A percentile compares a stretch with the other conserved stretches of the same genome.
Evolutionary conservation across 2,329 filamentous ascomycete species (phyloP).

Genomic region (Alternaria sp.): DNA sequence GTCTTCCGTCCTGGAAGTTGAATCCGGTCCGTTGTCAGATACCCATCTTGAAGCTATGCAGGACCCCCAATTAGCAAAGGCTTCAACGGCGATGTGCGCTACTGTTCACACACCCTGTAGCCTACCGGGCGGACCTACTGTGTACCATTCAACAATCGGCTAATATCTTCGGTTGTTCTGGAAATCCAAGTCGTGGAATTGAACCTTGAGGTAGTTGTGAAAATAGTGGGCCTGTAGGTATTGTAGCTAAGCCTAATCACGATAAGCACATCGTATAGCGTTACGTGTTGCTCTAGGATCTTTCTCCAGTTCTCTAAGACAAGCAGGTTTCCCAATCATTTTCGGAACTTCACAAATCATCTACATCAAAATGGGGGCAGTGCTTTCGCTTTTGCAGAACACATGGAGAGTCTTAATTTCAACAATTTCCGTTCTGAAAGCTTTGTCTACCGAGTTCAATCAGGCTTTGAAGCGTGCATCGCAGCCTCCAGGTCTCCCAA

Average conservation of each 20-base stretch:
- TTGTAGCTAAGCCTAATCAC: background rate
- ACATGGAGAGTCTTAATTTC: background rate
- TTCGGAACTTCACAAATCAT: background rate
- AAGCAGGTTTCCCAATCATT: background rate
- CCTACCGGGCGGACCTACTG: no score
- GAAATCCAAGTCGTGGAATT: background rate
- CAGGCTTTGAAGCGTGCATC: constrained; percentile 18
- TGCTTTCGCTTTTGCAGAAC: constrained; percentile 1
- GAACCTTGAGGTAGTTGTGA: background rate
- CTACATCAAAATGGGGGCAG: background rate
- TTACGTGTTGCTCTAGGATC: background rate
- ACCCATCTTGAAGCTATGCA: no score
- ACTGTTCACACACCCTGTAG: no score
- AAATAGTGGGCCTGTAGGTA: no score
- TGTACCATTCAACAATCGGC: no score
- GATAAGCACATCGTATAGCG: background rate
- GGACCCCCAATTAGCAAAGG: no score
- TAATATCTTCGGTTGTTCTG: no score
- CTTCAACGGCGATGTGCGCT: no score
- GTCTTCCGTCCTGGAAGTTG: no score
- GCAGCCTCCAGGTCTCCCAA: constrained; percentile 16
- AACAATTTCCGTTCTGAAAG: constrained; percentile 1
- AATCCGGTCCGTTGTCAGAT: no score
- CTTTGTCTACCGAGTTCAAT: constrained; percentile 15
- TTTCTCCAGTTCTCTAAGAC: background rate